phyloP scores from a whole-genome alignment of 169 alveolate species.

The Amoebophrya sp. region DNA sequence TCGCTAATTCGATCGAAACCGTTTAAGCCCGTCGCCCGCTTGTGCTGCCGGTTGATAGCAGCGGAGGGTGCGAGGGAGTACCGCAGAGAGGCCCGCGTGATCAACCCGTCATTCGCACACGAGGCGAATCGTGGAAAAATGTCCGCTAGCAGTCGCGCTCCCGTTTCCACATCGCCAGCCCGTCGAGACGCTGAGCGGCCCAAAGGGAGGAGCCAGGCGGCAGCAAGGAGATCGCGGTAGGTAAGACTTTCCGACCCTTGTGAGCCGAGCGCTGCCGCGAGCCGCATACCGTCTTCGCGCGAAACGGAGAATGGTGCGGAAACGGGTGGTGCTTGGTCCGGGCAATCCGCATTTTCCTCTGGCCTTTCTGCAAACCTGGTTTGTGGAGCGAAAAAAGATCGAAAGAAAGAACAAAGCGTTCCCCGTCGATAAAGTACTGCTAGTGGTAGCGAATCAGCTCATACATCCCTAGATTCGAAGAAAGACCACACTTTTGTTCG shows the following conservation, averaged over 20 bases:
- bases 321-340: background rate
- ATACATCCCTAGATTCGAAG: too few relatives aligned
- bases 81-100: background rate
- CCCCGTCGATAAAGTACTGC: too few relatives aligned
- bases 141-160: slow-evolving; percentile 2
- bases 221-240: slow-evolving; percentile 8
- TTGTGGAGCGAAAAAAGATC: too few relatives aligned
- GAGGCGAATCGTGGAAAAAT: background rate
- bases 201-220: background rate
- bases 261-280: background rate
- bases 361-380: too few relatives aligned
- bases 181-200: too few relatives aligned
- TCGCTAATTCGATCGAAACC: background rate
- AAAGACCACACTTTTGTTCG: too few relatives aligned
- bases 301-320: background rate
- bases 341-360: too few relatives aligned
- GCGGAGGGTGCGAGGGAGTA: background rate
- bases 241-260: background rate
- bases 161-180: too few relatives aligned
- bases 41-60: background rate
- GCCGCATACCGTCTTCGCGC: background rate
- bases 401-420: too few relatives aligned
- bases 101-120: background rate
- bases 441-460: too few relatives aligned
- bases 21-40: background rate